Percentiles rank a stretch among this genome's conserved stretches.
Conservation (phyloP, 768 basidiomycete genomes). For the Pleurotus tuoliensis region DNA sequence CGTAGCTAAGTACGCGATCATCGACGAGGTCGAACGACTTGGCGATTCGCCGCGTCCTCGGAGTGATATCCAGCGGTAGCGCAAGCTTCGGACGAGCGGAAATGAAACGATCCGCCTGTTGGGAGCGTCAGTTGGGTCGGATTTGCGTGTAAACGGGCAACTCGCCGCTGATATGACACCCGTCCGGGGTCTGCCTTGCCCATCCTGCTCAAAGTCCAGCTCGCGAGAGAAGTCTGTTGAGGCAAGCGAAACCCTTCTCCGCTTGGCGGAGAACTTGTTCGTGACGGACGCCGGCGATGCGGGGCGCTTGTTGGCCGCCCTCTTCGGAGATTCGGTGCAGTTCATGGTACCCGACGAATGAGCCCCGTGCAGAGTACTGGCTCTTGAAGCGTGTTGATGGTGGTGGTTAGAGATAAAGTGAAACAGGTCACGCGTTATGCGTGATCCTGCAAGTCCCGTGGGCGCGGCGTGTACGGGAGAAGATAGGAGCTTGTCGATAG, state of each 20-base stretch:
- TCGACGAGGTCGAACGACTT: conserved; percentile 57
- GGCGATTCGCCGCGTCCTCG: conserved; percentile 64
- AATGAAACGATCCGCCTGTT: conserved; percentile 60
- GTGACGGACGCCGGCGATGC: conserved; percentile 33
- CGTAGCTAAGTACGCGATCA: conserved; percentile 51
- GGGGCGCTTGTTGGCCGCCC: conserved; percentile 23
- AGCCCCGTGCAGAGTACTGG: too few species aligned
- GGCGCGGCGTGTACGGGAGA: too few species aligned
- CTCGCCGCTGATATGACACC: too few species aligned
- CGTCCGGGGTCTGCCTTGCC: conserved; percentile 7
- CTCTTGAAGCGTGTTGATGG: too few species aligned
- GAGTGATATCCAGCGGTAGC: conserved; percentile 57
- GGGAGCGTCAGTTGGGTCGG: too few species aligned
- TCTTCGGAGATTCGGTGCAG: not conserved
- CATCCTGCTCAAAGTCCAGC: conserved; percentile 15
- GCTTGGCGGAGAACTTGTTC: conserved; percentile 37
- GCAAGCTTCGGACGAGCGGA: conserved; percentile 44
- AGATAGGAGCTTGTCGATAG: too few species aligned
- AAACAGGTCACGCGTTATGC: too few species aligned
- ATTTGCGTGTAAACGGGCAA: too few species aligned
- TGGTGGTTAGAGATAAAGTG: too few species aligned
- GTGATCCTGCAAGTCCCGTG: too few species aligned
- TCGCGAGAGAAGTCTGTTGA: conserved; percentile 34
- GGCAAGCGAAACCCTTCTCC: conserved; percentile 36
- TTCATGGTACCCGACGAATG: not conserved